Conservation (phyloP, 2,329 filamentous ascomycete species). For the Colletotrichum tropicicola region DNA sequence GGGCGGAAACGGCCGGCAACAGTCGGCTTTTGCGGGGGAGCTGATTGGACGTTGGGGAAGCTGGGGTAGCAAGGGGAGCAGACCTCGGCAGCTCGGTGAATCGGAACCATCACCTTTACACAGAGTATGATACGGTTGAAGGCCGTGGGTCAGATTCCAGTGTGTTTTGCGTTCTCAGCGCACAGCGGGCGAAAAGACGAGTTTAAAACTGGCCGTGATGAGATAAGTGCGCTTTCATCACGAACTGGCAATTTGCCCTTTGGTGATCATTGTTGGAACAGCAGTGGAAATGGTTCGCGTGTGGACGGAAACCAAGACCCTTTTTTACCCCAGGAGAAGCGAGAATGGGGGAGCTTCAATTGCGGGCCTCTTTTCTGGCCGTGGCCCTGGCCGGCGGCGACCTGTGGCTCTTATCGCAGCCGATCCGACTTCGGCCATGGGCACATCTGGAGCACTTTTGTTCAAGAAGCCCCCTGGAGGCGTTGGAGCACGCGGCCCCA, state of each 20-base stretch:
- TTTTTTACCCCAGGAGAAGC: background rate
- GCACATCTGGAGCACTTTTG: background rate
- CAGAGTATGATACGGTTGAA: background rate
- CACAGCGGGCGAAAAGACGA: background rate
- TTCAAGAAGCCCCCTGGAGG: background rate
- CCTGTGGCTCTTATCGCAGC: slow-evolving; percentile 16
- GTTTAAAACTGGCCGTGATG: no score
- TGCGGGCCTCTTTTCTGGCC: background rate
- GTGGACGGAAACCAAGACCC: no score
- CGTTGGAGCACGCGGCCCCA: background rate
- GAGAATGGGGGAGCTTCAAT: slow-evolving; percentile 15
- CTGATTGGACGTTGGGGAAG: slow-evolving; percentile 12
- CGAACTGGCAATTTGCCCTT: no score
- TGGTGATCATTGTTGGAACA: no score
- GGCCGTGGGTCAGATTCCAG: background rate
- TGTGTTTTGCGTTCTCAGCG: background rate
- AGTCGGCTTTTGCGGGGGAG: slow-evolving; percentile 12
- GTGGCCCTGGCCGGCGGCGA: slow-evolving; percentile 24
- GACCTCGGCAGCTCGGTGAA: slow-evolving; percentile 29
- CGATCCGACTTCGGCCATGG: slow-evolving; percentile 18
- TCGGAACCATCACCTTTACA: no score
- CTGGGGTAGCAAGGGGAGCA: slow-evolving; percentile 4
- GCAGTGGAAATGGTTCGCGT: no score
- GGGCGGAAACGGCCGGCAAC: slow-evolving; percentile 18
- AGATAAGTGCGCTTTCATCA: no score